A percentile compares a stretch with the other conserved stretches of the same genome.
phyloP scores from a whole-genome alignment of 164 flowering plant species.

The Macadamia integrifolia region DNA sequence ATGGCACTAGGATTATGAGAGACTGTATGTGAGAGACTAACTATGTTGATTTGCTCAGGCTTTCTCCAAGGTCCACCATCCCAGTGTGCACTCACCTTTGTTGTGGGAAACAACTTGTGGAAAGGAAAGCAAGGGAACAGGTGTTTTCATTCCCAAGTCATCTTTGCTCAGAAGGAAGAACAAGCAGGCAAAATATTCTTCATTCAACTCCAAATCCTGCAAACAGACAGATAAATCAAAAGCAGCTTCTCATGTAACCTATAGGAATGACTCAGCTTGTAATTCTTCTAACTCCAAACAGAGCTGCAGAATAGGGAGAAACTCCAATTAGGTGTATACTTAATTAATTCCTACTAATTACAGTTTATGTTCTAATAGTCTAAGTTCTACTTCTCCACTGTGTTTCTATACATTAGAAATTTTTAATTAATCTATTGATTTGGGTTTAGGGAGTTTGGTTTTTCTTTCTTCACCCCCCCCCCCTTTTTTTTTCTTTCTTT shows the following conservation, averaged over 20 bases:
- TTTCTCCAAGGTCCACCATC: conserved; percentile 28
- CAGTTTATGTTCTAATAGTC: neutral
- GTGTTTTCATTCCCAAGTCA: conserved; percentile 78
- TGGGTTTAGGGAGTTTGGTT: no score
- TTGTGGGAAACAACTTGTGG: conserved; percentile 34
- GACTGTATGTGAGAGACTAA: neutral
- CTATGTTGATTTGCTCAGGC: conserved; percentile 25
- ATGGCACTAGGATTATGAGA: no score
- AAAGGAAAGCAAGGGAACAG: conserved; percentile 77
- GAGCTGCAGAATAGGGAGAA: conserved; percentile 3
- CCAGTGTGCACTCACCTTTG: conserved; percentile 26
- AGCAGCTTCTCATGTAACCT: conserved; percentile 19
- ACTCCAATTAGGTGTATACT: neutral
- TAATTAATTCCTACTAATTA: conserved; percentile 5
- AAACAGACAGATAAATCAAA: conserved; percentile 26
- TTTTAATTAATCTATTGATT: neutral
- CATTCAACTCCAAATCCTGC: conserved; percentile 29
- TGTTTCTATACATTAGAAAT: conserved; percentile 9
- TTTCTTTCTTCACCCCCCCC: no score
- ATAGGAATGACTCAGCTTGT: conserved; percentile 14
- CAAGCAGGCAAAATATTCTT: conserved; percentile 38
- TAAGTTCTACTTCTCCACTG: neutral
- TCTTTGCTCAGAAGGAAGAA: conserved; percentile 54
- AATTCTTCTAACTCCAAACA: conserved; percentile 20
- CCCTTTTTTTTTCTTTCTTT: neutral